Evolutionary conservation across 108 stramenopile genomes (phyloP).

Genomic region (Cyclotella baltica): DNA sequence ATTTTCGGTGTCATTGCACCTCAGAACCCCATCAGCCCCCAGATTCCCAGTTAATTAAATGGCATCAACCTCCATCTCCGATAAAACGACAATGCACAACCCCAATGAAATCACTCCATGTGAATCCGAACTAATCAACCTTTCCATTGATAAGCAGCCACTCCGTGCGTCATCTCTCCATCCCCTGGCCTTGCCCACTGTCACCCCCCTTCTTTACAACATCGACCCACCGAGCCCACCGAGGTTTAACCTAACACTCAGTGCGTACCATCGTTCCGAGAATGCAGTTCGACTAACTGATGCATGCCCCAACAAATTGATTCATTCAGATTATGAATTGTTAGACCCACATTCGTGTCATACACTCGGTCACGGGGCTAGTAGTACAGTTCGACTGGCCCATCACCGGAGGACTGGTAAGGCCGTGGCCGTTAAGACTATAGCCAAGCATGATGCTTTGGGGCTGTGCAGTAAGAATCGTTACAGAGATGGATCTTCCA

Average conservation of each 20-base stretch:
- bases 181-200: neutral
- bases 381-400: slow-evolving; percentile 80
- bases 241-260: slow-evolving; percentile 67
- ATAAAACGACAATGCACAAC: slow-evolving; percentile 1
- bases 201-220: slow-evolving; percentile 17
- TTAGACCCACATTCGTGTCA: slow-evolving; percentile 60
- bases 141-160: neutral
- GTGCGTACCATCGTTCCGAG: slow-evolving; percentile 77
- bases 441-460: slow-evolving; percentile 88
- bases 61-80: slow-evolving; percentile 5
- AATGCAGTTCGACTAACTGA: slow-evolving; percentile 73
- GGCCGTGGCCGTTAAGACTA: slow-evolving; percentile 84
- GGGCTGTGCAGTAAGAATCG: slow-evolving; percentile 64
- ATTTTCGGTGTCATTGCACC: slow-evolving; percentile 4
- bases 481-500: slow-evolving; percentile 20
- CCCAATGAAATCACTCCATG: neutral
- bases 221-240: slow-evolving; percentile 6
- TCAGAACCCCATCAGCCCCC: neutral
- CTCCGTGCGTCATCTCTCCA: neutral
- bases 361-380: slow-evolving; percentile 86
- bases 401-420: slow-evolving; percentile 52
- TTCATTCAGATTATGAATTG: slow-evolving; percentile 78
- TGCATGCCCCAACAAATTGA: slow-evolving; percentile 56
- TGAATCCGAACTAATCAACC: slow-evolving; percentile 18
- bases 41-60: neutral